Base-by-base conservation (phyloP, 2,329 filamentous ascomycete species). In the Pseudopyricularia javanii region DNA sequence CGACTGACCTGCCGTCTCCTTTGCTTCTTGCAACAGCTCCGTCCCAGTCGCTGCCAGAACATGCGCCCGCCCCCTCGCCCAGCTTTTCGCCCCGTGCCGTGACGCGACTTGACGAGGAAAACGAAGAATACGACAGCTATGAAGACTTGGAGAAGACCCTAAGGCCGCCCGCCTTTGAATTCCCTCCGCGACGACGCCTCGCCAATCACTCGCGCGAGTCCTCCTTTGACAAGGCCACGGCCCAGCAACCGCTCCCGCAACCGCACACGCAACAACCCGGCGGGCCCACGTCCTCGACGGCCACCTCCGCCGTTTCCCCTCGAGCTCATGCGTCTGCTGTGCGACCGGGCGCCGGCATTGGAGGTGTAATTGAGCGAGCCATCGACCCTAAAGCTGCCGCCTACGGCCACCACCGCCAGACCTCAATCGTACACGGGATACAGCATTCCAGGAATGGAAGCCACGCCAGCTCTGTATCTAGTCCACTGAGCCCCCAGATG, bases 341-440 rank as follows among this genome's bases (percentile, higher is more conserved):
- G 59, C 68, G 33, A 47, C 66, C 71, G 54, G 72, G 74, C 56
- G 63, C 67, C 28, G 68, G 61, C 40, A 60, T 73, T 26, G 70
- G 66, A 53, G 67, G 66, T 32, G 65, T 74, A 50, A 66, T 74
- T 55, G 78, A 80, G 60, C 73, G 77, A 58, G 63, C 72, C n/a
- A 67, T 75, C 55, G 80, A 83, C 59, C 73, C 71, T 49, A 83
- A 82, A 63, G 68, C 69, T 45, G 70, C 70, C 33, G 63, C 73
- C 24, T 83, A 97, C 74, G 88, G 88, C 55, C 91, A 98, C 67
- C 90, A 97, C 70, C 85, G 93, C 53, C 90, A 98, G 71, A 95
- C 91, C 1, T 97, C 91, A 49, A 96, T 97, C 61, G 91, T 97
- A 54, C 88, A 97, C 80, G 91, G 93, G 62, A 84, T 95, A 59